These are phyloP conservation scores for Mycena galericulata DNA, from an alignment of 768 basidiomycete genomes.

Conservation along the genomic window DNA sequence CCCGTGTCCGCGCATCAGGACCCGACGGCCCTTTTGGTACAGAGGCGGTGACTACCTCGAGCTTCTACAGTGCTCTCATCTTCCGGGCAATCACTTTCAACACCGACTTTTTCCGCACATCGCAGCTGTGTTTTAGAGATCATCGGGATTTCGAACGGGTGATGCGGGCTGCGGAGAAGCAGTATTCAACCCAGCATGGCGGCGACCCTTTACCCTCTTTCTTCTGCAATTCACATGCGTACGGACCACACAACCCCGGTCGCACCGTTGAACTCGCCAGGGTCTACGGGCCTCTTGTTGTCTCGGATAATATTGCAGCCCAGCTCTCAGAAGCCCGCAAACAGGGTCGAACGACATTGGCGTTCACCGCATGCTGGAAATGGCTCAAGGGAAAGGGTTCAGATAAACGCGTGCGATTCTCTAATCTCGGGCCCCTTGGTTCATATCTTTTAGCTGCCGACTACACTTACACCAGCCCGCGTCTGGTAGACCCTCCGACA, in stretches of 20 bases:
- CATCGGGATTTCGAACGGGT: not conserved
- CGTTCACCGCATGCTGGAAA: not conserved
- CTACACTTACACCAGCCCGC: constrained; percentile 13
- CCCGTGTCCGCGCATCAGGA: not conserved
- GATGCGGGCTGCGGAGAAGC: not conserved
- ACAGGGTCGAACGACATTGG: not conserved
- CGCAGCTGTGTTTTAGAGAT: not conserved
- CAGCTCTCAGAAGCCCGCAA: not conserved
- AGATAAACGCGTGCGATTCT: not conserved
- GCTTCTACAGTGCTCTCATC: not conserved
- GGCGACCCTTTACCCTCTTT: not conserved
- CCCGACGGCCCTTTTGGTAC: not conserved
- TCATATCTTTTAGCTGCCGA: constrained; percentile 15
- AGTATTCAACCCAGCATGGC: not conserved
- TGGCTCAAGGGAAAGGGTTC: not conserved
- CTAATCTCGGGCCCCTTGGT: not conserved
- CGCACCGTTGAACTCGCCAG: not conserved
- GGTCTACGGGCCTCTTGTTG: not conserved
- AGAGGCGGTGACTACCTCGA: not conserved
- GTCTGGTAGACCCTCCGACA: not conserved
- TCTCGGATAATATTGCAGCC: not conserved
- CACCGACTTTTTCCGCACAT: not conserved
- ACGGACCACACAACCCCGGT: not conserved
- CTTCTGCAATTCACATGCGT: constrained; percentile 6
- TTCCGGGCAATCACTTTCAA: constrained; percentile 2